Conservation (phyloP, 1,284 basidiomycete genomes). For the Microbotryomycetes sp. region DNA sequence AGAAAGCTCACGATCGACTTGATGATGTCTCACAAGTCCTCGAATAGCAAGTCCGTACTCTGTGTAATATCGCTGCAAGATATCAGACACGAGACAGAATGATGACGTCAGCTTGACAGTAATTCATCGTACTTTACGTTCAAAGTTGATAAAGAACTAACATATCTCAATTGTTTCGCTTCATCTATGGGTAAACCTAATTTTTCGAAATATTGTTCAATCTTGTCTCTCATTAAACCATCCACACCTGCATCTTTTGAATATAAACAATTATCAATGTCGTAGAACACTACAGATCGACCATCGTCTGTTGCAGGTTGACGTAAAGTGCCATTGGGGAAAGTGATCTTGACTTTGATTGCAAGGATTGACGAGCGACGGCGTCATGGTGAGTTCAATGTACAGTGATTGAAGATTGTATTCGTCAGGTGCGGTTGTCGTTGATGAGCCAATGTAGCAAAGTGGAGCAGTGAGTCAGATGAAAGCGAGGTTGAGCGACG, state of each 20-base stretch:
- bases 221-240: slow-evolving; percentile 30
- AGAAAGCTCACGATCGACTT: slow-evolving; percentile 41
- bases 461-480: not conserved
- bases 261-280: slow-evolving; percentile 34
- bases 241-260: slow-evolving; percentile 27
- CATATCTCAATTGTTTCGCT: slow-evolving; percentile 39
- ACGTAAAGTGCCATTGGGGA: not conserved
- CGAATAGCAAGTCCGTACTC: slow-evolving; percentile 45
- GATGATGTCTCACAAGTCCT: slow-evolving; percentile 44
- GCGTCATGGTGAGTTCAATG: not conserved
- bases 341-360: slow-evolving; percentile 14
- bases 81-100: not conserved
- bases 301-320: slow-evolving; percentile 4
- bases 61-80: slow-evolving; percentile 19
- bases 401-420: too few relatives aligned
- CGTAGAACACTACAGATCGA: slow-evolving; percentile 23
- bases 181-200: slow-evolving; percentile 41
- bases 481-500: not conserved
- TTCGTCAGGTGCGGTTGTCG: too few relatives aligned
- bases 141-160: slow-evolving; percentile 21
- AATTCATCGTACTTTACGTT: too few relatives aligned
- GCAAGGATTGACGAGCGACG: not conserved
- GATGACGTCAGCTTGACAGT: not conserved
- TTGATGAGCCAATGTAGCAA: not conserved
- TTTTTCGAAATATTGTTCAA: slow-evolving; percentile 38